Evolutionary conservation across 305 asterid genomes (phyloP), one percentile per base, ranked within the genome.

Genomic region (Plantago coronopus): DNA sequence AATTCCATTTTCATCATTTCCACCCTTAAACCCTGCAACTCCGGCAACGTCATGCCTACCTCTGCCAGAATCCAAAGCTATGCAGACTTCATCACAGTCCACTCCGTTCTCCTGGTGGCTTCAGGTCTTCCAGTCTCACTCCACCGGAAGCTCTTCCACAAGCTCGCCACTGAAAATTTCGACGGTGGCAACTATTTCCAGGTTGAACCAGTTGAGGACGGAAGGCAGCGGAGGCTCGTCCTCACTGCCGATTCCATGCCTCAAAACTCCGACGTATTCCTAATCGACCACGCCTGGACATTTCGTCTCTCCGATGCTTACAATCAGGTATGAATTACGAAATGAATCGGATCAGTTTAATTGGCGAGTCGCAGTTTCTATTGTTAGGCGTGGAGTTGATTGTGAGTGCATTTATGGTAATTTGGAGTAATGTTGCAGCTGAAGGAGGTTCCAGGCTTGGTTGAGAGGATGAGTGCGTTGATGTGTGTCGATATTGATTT

Each of bases 241-340:
- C 76, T 79, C 57, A 79, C 86, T 3, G 69, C 79, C 8, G 74
- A 83, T 6, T 69, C 38, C 20, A 73, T 93, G 66, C 69, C 57
- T 1, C 66, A 80, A 70, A 76, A 87, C 46, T 83, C 96, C 25
- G 81, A 89, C 73, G 84, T 93, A 17, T 89, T 87, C 53, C 82
- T 93, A 17, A 88, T 93, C n/a, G 97, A 93, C 80, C 96, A 89
- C 75, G 99, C 99, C 50, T 93, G 97, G 96, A 83, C 95, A 42
- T 93, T 89, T 77, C 96, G 99, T 44, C 84, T 89, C 37, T 65
- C 87, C 68, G 94, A 89, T 76, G 96, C 97, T 73, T 87, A 78
- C 72, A 85, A 88, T 73, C 96, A 88, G 93, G 96, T 87, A 59
- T 43, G 23, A 27, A 55, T 38, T 17, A 47, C 23, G 27, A 21